Percentiles rank a stretch among this genome's conserved stretches.
Conservation (phyloP, 2,329 filamentous ascomycete species). For the Pyricularia sp. region DNA sequence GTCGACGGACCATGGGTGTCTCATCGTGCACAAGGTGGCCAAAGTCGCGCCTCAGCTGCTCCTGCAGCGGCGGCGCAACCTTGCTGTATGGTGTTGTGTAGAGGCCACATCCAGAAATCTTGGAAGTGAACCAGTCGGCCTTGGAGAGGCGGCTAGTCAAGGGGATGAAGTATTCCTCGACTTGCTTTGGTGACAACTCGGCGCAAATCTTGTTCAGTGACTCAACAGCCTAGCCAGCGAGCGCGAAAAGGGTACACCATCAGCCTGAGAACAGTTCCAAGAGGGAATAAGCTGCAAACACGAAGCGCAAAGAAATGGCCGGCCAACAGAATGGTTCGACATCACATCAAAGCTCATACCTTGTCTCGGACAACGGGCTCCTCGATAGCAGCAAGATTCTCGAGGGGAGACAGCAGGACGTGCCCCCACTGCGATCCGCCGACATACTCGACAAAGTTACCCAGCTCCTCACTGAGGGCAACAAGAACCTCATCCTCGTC, state of each 20-base stretch:
- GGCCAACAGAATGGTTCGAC: background rate
- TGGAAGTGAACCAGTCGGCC: constrained; percentile 99
- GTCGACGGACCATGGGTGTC: constrained; percentile 96
- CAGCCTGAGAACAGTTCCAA: background rate
- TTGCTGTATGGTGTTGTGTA: constrained; percentile 91
- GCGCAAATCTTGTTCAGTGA: constrained; percentile 98
- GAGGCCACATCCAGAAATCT: constrained; percentile 92
- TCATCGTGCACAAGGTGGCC: constrained; percentile 91
- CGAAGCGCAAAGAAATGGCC: background rate
- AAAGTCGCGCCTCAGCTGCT: constrained; percentile 84
- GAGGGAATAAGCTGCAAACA: background rate
- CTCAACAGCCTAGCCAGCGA: constrained; percentile 65
- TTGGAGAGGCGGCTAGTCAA: constrained; percentile 92
- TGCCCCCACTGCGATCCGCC: constrained; percentile 88
- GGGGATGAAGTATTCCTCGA: constrained; percentile 95
- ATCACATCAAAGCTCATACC: constrained; percentile 35
- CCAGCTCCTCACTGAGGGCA: constrained; percentile 90
- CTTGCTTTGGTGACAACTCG: constrained; percentile 78
- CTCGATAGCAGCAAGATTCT: constrained; percentile 97
- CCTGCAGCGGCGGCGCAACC: constrained; percentile 75
- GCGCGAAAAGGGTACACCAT: background rate
- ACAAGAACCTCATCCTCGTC: constrained; percentile 98
- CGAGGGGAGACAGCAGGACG: constrained; percentile 88
- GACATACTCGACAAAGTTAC: constrained; percentile 94
- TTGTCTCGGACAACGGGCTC: constrained; percentile 97